These are phyloP conservation scores for Sclerotinia minor DNA, from an alignment of 2,329 filamentous ascomycete genomes.

Conservation along the genomic window DNA sequence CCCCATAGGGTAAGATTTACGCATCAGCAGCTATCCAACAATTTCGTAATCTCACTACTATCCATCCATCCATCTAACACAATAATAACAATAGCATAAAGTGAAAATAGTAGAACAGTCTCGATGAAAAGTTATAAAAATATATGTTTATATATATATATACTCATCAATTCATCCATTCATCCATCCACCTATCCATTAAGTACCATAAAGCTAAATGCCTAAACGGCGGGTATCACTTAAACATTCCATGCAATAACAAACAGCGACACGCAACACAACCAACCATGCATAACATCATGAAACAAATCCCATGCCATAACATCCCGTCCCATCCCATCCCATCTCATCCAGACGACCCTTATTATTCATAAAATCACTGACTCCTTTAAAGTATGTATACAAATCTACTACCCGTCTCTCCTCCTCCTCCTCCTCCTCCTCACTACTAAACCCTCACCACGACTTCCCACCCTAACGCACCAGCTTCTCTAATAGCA, in stretches of 20 bases:
- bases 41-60: too few species aligned
- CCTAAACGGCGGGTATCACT: slow-evolving; percentile 23
- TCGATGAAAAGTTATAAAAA: too few species aligned
- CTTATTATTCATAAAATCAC: not conserved
- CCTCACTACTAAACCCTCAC: slow-evolving; percentile 27
- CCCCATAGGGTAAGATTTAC: too few species aligned
- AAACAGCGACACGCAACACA: not conserved
- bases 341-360: not conserved
- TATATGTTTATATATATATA: too few species aligned
- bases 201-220: slow-evolving; percentile 20
- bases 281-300: not conserved
- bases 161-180: not conserved
- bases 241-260: slow-evolving; percentile 1
- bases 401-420: not conserved
- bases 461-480: slow-evolving; percentile 56
- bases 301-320: not conserved
- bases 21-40: too few species aligned
- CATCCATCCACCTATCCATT: not conserved
- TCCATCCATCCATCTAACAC: too few species aligned
- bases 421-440: too few species aligned
- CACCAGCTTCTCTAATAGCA: slow-evolving; percentile 72
- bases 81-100: too few species aligned
- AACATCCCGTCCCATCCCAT: not conserved
- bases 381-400: not conserved
- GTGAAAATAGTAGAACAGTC: too few species aligned